Base-by-base conservation (phyloP, 78 protist genomes). In the Mantamonas sphyraenae region DNA sequence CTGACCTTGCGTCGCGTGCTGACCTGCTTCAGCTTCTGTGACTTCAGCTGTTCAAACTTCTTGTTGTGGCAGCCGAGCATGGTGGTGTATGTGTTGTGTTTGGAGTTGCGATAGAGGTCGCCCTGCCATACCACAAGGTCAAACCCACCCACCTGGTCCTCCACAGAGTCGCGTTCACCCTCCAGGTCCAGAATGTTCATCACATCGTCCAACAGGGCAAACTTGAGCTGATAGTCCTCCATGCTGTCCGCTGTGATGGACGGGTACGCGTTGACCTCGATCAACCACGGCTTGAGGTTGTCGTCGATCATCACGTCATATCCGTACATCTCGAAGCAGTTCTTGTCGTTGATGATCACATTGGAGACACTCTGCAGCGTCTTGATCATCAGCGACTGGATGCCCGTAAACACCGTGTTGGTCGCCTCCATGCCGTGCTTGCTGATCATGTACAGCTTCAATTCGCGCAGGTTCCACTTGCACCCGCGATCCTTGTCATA, bases 261-360 rank as follows among this genome's bases (percentile, higher is more conserved):
- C 17, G 87, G 81, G 1, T 70, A 57, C 7, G 79, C 72, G 64
- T 82, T 82, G 53, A 75, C 81, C 38, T 82, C 87, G 19, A 82
- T 5, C 7, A 82, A 64, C 81, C 81, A 82, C 7, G 87, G 87
- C 62, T 64, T 56, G 42, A 82, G 75, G 3, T 28, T 7, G 45
- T 53, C 79, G 43, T 85, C 90, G 39, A 85, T 0, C 20, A 85
- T 55, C 43, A 85, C 57, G 39, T 85, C 90, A 38, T 35, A 74
- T 31, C 90, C 90, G n/a, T n/a, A n/a, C n/a, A n/a, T n/a, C n/a
- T n/a, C n/a, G n/a, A n/a, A n/a, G n/a, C n/a, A n/a, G 50, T 19
- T 2, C 53, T 19, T 4, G 2, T 45, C 26, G 53, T 19, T 19
- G 53, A 1, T 8, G 53, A 2, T n/a, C n/a, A n/a, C n/a, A n/a